phyloP scores from a whole-genome alignment of 2,329 filamentous ascomycete genomes.

The Emmonsia crescens region DNA sequence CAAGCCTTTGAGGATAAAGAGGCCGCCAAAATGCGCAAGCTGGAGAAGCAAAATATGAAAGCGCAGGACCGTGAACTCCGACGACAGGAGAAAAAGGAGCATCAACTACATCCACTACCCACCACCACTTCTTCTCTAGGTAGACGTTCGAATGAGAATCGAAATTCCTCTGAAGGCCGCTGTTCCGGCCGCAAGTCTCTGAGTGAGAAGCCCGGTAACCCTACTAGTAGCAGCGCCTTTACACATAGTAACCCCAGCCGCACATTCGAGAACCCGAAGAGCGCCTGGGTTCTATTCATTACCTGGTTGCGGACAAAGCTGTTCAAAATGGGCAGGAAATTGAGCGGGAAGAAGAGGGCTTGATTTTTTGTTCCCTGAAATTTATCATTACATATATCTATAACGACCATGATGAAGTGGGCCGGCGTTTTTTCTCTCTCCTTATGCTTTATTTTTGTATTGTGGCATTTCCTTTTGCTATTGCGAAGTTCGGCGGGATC shows the following conservation, averaged over 20 bases:
- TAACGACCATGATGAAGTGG: background rate
- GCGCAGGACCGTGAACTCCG: slow-evolving; percentile 35
- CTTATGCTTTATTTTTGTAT: background rate
- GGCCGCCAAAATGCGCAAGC: slow-evolving; percentile 44
- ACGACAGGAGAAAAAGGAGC: slow-evolving; percentile 32
- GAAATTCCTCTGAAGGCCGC: background rate
- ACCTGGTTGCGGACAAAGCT: slow-evolving; percentile 47
- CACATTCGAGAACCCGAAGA: slow-evolving; percentile 17
- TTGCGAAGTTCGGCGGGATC: slow-evolving; percentile 1
- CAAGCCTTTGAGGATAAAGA: slow-evolving; percentile 50
- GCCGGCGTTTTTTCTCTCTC: background rate
- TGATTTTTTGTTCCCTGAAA: slow-evolving; percentile 2
- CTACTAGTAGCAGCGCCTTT: background rate
- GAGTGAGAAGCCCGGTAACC: background rate
- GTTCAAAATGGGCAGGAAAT: slow-evolving; percentile 38
- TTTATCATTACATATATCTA: background rate
- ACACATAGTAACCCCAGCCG: background rate
- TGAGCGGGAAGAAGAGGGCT: slow-evolving; percentile 16
- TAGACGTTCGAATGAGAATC: background rate
- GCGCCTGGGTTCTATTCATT: slow-evolving; percentile 43
- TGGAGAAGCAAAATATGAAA: slow-evolving; percentile 42
- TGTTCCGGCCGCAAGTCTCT: background rate
- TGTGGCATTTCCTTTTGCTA: background rate
- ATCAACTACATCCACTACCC: slow-evolving; percentile 5
- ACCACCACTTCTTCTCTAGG: background rate